phyloP scores from a whole-genome alignment of 2,329 filamentous ascomycete genomes.

The Zymoseptoria ardabiliae region DNA sequence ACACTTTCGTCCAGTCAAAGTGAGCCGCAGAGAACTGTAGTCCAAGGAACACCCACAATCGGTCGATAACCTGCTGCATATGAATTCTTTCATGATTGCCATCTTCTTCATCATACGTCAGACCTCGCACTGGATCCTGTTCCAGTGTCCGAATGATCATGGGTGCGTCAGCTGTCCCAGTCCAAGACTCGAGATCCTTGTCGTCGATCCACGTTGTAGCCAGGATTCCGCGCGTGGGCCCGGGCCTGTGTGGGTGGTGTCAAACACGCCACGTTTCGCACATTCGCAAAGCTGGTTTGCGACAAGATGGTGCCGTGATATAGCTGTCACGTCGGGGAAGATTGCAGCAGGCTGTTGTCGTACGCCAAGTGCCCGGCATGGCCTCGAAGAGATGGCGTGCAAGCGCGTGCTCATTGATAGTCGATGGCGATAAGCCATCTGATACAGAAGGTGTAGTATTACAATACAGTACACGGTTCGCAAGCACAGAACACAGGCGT shows the following conservation, averaged over 20 bases:
- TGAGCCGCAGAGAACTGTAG: not conserved
- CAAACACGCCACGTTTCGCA: not conserved
- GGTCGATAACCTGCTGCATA: not conserved
- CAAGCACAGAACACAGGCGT: not conserved
- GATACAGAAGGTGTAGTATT: not conserved
- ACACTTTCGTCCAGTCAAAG: no score
- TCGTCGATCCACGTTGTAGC: not conserved
- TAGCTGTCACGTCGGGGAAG: not conserved
- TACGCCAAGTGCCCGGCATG: not conserved
- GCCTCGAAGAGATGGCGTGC: not conserved
- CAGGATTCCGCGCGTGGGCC: not conserved
- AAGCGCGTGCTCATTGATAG: not conserved
- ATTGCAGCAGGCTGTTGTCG: not conserved
- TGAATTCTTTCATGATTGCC: not conserved
- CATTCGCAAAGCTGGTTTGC: not conserved
- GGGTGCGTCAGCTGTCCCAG: not conserved
- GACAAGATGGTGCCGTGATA: not conserved
- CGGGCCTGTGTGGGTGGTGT: not conserved
- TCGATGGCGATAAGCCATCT: not conserved
- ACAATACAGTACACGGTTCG: not conserved
- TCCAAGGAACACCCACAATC: not conserved
- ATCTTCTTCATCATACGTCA: not conserved
- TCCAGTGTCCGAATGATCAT: not conserved
- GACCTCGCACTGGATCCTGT: not conserved
- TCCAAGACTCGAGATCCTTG: not conserved